Conservation (phyloP, 2,329 filamentous ascomycete species). For the Pseudogymnoascus verrucosus region DNA sequence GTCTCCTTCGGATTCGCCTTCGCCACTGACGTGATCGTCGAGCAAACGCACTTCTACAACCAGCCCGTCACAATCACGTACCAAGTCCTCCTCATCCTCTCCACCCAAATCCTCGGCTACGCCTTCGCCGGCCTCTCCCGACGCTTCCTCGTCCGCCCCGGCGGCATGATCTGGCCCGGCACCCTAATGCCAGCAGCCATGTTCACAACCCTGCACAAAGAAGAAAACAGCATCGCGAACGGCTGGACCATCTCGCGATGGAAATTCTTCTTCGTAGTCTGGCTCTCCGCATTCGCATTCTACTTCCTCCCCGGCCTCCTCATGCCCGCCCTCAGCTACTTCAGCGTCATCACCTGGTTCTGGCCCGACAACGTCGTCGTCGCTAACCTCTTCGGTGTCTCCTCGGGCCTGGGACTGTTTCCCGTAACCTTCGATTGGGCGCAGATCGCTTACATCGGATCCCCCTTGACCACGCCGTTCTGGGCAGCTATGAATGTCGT, state of each 20-base stretch:
- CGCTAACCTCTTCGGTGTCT: conserved; percentile 77
- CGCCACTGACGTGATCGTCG: conserved; percentile 82
- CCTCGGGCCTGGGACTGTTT: conserved; percentile 76
- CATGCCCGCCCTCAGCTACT: conserved; percentile 79
- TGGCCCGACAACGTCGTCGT: conserved; percentile 79
- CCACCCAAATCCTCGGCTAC: conserved; percentile 80
- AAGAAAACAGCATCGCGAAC: conserved; percentile 72
- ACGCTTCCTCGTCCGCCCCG: conserved; percentile 73
- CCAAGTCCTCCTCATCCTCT: conserved; percentile 74
- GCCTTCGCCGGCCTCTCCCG: conserved; percentile 76
- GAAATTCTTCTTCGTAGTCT: conserved; percentile 74
- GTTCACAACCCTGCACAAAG: conserved; percentile 79
- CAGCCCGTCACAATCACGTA: conserved; percentile 70
- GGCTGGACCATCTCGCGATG: conserved; percentile 78
- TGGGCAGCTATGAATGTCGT: conserved; percentile 83
- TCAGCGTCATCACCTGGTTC: conserved; percentile 84
- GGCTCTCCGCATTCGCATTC: conserved; percentile 63
- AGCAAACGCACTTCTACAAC: conserved; percentile 83
- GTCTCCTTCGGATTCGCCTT: conserved; percentile 86
- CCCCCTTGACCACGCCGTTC: conserved; percentile 73
- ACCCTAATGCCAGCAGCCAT: conserved; percentile 84
- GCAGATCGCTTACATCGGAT: conserved; percentile 77
- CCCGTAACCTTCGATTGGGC: conserved; percentile 89
- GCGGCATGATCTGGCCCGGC: conserved; percentile 86
- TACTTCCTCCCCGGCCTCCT: conserved; percentile 80